A percentile compares a stretch with the other conserved stretches of the same genome.
Evolutionary conservation across 148 eudicot species (phyloP).

Genomic region (Heliosperma pusillum): DNA sequence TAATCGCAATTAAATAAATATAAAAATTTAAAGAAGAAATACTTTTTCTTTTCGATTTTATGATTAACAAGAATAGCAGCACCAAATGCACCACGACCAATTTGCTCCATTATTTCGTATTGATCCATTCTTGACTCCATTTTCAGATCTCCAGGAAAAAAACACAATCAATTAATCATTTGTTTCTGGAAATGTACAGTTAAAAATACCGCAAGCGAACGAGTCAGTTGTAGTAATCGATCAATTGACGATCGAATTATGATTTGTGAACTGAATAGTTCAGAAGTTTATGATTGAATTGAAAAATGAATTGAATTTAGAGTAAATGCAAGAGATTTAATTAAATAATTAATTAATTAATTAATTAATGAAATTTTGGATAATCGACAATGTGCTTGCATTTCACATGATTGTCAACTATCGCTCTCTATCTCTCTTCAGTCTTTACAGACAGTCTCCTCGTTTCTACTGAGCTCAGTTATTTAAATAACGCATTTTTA

Average conservation of each 20-base stretch:
- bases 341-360: no score
- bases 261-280: neutral
- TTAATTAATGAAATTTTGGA: neutral
- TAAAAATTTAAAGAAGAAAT: constrained; percentile 19
- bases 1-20: neutral
- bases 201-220: neutral
- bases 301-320: neutral
- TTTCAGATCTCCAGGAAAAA: neutral
- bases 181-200: no score
- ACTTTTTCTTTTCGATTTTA: constrained; percentile 81
- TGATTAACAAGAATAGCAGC: constrained; percentile 97
- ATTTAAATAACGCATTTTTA: neutral
- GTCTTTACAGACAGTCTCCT: constrained; percentile 13
- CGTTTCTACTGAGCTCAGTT: constrained; percentile 9
- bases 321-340: neutral
- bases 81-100: constrained; percentile 98
- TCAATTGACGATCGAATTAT: neutral
- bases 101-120: constrained; percentile 98
- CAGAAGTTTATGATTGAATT: constrained; percentile 5
- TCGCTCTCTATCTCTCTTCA: neutral
- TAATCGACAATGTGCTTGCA: constrained; percentile 21
- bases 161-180: no score
- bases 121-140: constrained; percentile 97
- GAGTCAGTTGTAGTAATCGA: neutral
- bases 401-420: constrained; percentile 6